Conservation (phyloP, 345 rosid genomes). For the Adansonia digitata region DNA sequence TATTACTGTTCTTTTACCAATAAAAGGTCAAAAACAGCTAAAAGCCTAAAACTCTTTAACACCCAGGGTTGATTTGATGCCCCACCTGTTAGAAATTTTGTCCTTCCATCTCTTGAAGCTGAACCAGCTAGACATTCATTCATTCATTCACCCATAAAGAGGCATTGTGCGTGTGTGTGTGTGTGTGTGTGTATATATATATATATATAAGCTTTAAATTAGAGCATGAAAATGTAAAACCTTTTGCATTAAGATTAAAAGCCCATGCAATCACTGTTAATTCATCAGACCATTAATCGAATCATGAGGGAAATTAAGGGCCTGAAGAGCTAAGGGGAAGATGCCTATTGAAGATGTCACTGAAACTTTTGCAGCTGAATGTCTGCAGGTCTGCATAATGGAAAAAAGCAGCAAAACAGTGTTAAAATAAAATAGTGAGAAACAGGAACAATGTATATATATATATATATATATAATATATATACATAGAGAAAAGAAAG, state of each 20-base stretch:
- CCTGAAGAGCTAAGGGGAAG: slow-evolving; percentile 2
- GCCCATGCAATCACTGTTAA: background rate
- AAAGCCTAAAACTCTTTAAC: background rate
- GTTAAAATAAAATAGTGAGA: background rate
- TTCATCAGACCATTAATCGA: no score
- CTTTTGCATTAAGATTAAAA: background rate
- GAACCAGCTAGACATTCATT: background rate
- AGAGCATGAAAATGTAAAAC: background rate
- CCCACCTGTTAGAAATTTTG: background rate
- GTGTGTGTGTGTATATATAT: no score
- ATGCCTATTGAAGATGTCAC: slow-evolving; percentile 20
- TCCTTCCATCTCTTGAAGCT: background rate
- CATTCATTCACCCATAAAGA: background rate
- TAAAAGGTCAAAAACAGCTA: background rate
- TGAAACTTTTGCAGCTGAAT: slow-evolving; percentile 39
- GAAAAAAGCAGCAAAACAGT: slow-evolving; percentile 7
- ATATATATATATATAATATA: no score
- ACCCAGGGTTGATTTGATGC: background rate
- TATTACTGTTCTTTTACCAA: slow-evolving; percentile 5
- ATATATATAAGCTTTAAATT: no score
- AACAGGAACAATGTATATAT: no score
- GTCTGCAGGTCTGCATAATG: slow-evolving; percentile 14
- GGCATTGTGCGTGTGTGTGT: no score
- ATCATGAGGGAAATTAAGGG: background rate
- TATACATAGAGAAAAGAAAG: background rate